These are phyloP conservation scores for Colletotrichum spaethianum DNA, from an alignment of 2,329 filamentous ascomycete species.

Conservation along the genomic window DNA sequence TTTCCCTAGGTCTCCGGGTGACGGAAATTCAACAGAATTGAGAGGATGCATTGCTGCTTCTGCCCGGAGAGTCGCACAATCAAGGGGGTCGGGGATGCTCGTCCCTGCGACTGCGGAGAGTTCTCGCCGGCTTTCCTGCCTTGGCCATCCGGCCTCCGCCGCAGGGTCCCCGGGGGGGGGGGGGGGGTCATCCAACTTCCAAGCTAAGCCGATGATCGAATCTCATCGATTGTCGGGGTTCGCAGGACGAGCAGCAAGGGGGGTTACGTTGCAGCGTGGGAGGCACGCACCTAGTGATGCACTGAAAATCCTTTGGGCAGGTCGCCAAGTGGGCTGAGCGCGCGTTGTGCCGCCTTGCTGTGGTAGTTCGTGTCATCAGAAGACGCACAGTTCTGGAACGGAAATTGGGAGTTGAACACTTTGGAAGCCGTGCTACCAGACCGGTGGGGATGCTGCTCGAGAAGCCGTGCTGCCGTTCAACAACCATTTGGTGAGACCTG, in stretches of 20 bases:
- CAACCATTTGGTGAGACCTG: neutral
- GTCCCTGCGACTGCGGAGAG: neutral
- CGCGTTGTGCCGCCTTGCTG: neutral
- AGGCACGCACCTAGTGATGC: slow-evolving; percentile 20
- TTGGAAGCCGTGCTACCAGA: neutral
- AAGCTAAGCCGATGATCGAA: slow-evolving; percentile 28
- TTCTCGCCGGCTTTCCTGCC: slow-evolving; percentile 15
- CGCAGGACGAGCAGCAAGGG: slow-evolving; percentile 17
- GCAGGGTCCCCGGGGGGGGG: neutral
- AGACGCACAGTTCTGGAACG: neutral
- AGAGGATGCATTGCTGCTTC: neutral
- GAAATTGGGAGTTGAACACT: neutral
- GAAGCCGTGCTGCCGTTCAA: neutral
- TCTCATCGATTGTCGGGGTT: slow-evolving; percentile 22
- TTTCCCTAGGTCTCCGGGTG: neutral
- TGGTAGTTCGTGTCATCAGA: neutral
- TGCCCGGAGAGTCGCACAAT: neutral
- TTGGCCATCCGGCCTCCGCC: slow-evolving; percentile 14
- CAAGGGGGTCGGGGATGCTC: neutral
- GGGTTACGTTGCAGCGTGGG: slow-evolving; percentile 20
- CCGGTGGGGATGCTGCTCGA: neutral
- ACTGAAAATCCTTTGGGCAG: slow-evolving; percentile 36
- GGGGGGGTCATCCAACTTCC: slow-evolving; percentile 1
- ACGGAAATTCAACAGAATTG: neutral
- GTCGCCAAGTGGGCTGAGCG: slow-evolving; percentile 28